Conservation (phyloP, 176 grass and related monocot genomes). For the Phragmites australis region DNA sequence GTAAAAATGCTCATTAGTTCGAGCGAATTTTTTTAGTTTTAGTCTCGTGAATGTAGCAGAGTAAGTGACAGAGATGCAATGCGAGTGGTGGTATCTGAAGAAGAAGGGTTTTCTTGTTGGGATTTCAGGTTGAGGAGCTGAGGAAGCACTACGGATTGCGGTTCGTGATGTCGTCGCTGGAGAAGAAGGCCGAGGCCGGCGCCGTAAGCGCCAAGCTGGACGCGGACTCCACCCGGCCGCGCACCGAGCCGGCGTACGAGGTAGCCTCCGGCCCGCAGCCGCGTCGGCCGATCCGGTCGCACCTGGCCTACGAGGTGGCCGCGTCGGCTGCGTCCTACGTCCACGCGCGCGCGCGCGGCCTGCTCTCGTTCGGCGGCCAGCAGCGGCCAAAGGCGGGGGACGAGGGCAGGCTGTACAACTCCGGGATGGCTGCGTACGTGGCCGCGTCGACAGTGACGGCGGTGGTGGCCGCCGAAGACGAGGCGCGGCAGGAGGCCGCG, state of each 20-base stretch:
- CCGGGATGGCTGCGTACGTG: conserved; percentile 81
- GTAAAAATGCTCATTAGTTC: neutral
- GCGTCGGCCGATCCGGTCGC: conserved; percentile 53
- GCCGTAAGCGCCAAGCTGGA: conserved; percentile 51
- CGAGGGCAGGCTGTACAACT: conserved; percentile 57
- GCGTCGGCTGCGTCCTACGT: conserved; percentile 89
- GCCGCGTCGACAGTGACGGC: conserved; percentile 92
- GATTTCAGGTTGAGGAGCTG: conserved; percentile 58
- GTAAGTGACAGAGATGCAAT: neutral
- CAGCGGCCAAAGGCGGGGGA: neutral
- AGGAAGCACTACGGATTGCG: conserved; percentile 57
- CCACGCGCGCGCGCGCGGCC: conserved; percentile 59
- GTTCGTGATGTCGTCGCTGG: conserved; percentile 74
- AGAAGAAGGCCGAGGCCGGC: conserved; percentile 68
- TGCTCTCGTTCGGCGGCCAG: conserved; percentile 48
- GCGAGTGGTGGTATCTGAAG: neutral
- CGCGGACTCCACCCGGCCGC: conserved; percentile 50
- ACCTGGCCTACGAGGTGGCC: conserved; percentile 83
- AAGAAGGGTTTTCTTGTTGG: neutral
- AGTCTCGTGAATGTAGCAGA: neutral
- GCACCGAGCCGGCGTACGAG: conserved; percentile 6
- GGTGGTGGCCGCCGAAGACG: conserved; percentile 90
- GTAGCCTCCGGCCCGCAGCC: conserved; percentile 44
- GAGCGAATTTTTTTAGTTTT: neutral
- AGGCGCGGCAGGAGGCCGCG: conserved; percentile 76